phyloP scores from a whole-genome alignment of 1,284 basidiomycete species.

The Ustilago hordei region DNA sequence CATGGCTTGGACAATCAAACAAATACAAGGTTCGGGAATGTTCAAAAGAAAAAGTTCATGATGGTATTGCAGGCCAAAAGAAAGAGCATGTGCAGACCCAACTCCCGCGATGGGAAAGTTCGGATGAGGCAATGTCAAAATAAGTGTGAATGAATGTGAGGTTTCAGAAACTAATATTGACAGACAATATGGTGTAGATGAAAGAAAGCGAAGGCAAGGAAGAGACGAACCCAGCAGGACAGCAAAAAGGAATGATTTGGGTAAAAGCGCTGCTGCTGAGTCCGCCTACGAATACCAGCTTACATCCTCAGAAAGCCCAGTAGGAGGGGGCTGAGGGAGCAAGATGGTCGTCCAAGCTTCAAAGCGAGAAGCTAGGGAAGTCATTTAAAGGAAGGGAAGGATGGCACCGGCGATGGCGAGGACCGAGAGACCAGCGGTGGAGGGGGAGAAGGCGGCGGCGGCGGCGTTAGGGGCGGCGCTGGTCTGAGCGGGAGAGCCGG shows the following conservation, averaged over 20 bases:
- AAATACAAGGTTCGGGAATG: not conserved
- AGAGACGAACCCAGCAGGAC: not conserved
- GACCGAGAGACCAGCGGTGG: constrained; percentile 47
- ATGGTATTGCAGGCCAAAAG: constrained; percentile 29
- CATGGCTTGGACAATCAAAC: not conserved
- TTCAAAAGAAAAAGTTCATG: constrained; percentile 22
- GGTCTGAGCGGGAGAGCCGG: constrained; percentile 20
- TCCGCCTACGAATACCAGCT: not conserved
- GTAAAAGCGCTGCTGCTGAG: constrained; percentile 12
- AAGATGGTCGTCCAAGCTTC: constrained; percentile 1
- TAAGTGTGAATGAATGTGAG: constrained; percentile 4
- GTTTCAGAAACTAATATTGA: constrained; percentile 1
- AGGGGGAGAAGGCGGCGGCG: constrained; percentile 45
- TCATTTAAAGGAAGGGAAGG: constrained; percentile 46
- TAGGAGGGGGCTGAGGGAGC: not conserved
- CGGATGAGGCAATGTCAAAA: not conserved
- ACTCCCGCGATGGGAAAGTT: not conserved
- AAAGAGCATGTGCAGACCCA: constrained; percentile 9
- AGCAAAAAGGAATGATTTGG: constrained; percentile 5
- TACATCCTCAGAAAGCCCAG: not conserved
- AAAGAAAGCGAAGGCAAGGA: constrained; percentile 2
- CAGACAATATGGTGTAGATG: not conserved
- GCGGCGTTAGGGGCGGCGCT: constrained; percentile 30
- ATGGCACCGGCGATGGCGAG: constrained; percentile 46
- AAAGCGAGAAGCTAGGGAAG: not conserved